A percentile compares a stretch with the other conserved stretches of the same genome.
phyloP scores from a whole-genome alignment of 805 yeast genomes.

The Priceomyces fermenticarens region DNA sequence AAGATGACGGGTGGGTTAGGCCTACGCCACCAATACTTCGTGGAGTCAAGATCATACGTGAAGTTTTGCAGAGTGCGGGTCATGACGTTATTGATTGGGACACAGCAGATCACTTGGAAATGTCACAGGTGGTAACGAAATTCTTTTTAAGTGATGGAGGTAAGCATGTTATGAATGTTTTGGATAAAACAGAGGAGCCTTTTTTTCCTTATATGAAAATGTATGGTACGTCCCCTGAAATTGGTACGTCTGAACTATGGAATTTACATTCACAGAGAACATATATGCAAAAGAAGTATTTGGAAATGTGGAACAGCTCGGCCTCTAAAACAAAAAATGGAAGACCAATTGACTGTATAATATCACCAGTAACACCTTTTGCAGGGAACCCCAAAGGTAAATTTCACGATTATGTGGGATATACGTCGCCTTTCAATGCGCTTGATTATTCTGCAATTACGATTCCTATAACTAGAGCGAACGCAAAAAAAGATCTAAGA shows the following conservation, averaged over 20 bases:
- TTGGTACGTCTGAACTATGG: constrained; percentile 5
- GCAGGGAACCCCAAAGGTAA: constrained; percentile 10
- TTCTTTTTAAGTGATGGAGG: constrained; percentile 4
- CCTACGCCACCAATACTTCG: constrained; percentile 48
- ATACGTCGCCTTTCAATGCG: constrained; percentile 4
- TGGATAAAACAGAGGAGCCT: constrained; percentile 1
- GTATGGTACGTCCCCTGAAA: constrained; percentile 1
- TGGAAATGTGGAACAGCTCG: constrained; percentile 6
- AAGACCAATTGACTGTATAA: constrained; percentile 36
- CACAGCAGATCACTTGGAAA: constrained; percentile 5
- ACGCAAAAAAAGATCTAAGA: constrained; percentile 34
- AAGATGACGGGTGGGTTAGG: not conserved
- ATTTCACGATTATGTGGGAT: constrained; percentile 24
- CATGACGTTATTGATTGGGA: constrained; percentile 46
- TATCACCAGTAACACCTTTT: constrained; percentile 24
- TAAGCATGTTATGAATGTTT: constrained; percentile 3
- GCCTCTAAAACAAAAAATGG: constrained; percentile 28
- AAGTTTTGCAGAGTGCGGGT: constrained; percentile 40
- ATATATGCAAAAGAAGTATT: constrained; percentile 5
- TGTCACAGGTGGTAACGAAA: constrained; percentile 17
- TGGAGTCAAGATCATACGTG: constrained; percentile 30
- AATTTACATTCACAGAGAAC: not conserved
- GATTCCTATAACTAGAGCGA: constrained; percentile 46
- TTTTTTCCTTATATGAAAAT: not conserved
- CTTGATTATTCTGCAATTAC: constrained; percentile 7